Evolutionary conservation across 2,329 filamentous ascomycete genomes (phyloP).

Genomic region (Fusarium foetens): DNA sequence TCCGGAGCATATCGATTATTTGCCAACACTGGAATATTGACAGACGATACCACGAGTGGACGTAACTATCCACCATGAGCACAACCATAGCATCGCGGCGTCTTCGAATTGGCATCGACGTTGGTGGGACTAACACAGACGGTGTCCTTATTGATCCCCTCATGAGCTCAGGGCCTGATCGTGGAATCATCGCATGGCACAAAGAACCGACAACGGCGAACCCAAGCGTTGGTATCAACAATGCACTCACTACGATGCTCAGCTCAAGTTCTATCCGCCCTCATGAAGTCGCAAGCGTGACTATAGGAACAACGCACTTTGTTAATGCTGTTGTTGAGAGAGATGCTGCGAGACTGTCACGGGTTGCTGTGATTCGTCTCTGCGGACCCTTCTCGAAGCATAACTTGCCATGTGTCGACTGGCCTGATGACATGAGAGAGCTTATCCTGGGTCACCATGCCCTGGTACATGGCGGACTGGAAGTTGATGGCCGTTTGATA

Average conservation of each 20-base stretch:
- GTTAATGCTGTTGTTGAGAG: slow-evolving; percentile 68
- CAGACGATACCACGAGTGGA: background rate
- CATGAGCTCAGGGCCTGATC: slow-evolving; percentile 47
- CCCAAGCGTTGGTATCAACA: slow-evolving; percentile 58
- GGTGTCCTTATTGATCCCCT: slow-evolving; percentile 61
- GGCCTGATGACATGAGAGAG: slow-evolving; percentile 59
- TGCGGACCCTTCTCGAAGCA: slow-evolving; percentile 64
- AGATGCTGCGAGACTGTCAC: slow-evolving; percentile 58
- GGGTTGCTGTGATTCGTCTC: slow-evolving; percentile 65
- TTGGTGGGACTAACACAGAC: slow-evolving; percentile 65
- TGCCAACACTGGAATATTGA: background rate
- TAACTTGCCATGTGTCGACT: slow-evolving; percentile 63
- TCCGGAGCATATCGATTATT: background rate
- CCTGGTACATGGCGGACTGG: slow-evolving; percentile 60
- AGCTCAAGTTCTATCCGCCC: slow-evolving; percentile 47
- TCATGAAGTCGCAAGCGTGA: slow-evolving; percentile 57
- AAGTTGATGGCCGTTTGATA: slow-evolving; percentile 62
- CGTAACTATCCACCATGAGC: slow-evolving; percentile 17
- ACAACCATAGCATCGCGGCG: slow-evolving; percentile 14
- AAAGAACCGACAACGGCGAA: slow-evolving; percentile 61
- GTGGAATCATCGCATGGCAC: slow-evolving; percentile 60
- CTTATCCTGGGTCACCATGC: slow-evolving; percentile 59
- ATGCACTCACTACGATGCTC: slow-evolving; percentile 58
- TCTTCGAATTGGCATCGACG: slow-evolving; percentile 58
- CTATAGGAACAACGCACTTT: slow-evolving; percentile 67